phyloP scores from a whole-genome alignment of 2,329 filamentous ascomycete species.

The Chlorencoelia australis region DNA sequence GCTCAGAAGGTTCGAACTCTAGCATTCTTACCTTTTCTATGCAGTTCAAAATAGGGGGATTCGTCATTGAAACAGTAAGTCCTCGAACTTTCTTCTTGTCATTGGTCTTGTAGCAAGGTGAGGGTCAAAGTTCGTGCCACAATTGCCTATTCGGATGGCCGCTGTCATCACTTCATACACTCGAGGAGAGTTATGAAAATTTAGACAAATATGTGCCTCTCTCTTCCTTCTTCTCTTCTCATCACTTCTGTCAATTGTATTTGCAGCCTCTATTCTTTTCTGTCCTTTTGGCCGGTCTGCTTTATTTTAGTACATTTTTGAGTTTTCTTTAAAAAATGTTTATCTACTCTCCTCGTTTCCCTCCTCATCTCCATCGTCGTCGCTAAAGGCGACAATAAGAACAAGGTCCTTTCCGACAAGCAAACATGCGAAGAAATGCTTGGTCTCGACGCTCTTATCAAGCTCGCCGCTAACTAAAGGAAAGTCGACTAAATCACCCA shows the following conservation, averaged over 20 bases:
- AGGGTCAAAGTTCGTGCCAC: too few relatives aligned
- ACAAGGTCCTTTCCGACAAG: slow-evolving; percentile 23
- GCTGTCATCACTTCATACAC: too few relatives aligned
- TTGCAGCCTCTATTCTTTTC: neutral
- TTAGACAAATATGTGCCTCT: neutral
- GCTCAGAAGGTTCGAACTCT: too few relatives aligned
- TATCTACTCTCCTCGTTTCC: slow-evolving; percentile 18
- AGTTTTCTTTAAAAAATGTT: slow-evolving; percentile 14
- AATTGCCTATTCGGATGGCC: too few relatives aligned
- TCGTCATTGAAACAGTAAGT: slow-evolving; percentile 1
- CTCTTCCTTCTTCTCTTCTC: neutral
- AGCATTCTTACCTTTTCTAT: neutral
- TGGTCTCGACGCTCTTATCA: slow-evolving; percentile 24
- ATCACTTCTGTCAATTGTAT: neutral
- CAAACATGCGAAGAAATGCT: slow-evolving; percentile 28
- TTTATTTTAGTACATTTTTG: neutral
- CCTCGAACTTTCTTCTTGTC: too few relatives aligned
- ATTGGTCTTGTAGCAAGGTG: too few relatives aligned
- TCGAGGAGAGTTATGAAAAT: too few relatives aligned
- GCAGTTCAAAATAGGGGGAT: neutral
- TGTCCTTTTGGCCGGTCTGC: slow-evolving; percentile 4
- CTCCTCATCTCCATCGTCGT: slow-evolving; percentile 16
- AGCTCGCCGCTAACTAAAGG: slow-evolving; percentile 30
- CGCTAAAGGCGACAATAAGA: slow-evolving; percentile 25
- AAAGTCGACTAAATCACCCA: slow-evolving; percentile 26